Base-by-base conservation (phyloP, 192 early-diverging fungal genomes). In the Obelidium mucronatum region DNA sequence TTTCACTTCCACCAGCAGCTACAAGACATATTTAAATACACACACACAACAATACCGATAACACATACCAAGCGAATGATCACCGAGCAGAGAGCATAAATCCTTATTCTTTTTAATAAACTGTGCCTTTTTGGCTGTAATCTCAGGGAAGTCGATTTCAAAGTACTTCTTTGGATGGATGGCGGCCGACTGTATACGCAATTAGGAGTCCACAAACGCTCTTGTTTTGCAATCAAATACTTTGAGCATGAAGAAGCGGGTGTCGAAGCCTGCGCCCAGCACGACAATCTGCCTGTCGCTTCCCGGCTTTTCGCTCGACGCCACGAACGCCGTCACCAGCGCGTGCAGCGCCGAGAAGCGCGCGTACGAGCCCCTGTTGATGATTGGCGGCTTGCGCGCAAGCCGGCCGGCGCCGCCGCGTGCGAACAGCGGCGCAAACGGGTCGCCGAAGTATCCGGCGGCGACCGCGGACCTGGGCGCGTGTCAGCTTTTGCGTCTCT, bases 141-240 rank as follows among this genome's bases (percentile, higher is more conserved):
- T 90, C 69, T 99, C 94, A 4, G 91, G 89, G 76, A 95, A 97
- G 80, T 99, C 97, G 33, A 98, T 87, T 80, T 99, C 97, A 87
- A 94, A 93, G 80, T 93, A 97, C 70, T 83, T 75, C 51, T 75
- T 48, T 22, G 83, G 82, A 52, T 80, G 52, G 24, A 59, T 44
- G 28, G 69, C 67, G 53, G 26, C 67, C 26, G 36, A 52, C 82
- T 88, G 53, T n/a, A 44, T 53, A 4, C 30, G 42, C 59, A 44
- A 69, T 30, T 26, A 52, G 36, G 34, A 30, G 24, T 28, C 22
- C 11, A 48, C 19, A 19, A 6, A 6, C 13, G 58, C 15, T 60
- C 8, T 0, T 13, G 58, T 31, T 31, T 19, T 26, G 8, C 13
- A 33, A 24, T 26, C 13, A 60, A 60, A 24, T 65, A 90, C 91